These are phyloP conservation scores for Esteya vermicola DNA, from an alignment of 2,329 filamentous ascomycete species.

Conservation along the genomic window DNA sequence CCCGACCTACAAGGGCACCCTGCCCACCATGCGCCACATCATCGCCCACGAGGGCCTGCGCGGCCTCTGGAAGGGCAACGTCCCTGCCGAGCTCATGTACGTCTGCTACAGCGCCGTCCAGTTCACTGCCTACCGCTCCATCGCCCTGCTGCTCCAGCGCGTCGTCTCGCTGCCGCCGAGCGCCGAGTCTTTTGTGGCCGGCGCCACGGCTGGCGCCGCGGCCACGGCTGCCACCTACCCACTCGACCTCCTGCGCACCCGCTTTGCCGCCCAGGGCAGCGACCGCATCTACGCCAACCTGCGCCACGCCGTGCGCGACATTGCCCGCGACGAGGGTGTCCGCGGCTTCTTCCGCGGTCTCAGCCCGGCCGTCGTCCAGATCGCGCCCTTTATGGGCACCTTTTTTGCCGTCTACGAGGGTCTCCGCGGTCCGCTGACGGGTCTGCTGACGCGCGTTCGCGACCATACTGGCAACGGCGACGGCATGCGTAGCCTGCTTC, in stretches of 20 bases:
- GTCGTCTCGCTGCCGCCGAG: slow-evolving; percentile 42
- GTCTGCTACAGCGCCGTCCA: slow-evolving; percentile 80
- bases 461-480: neutral
- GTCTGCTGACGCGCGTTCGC: slow-evolving; percentile 15
- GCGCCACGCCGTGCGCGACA: slow-evolving; percentile 53
- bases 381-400: slow-evolving; percentile 91
- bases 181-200: slow-evolving; percentile 70
- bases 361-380: slow-evolving; percentile 67
- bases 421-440: slow-evolving; percentile 45
- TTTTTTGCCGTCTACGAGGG: slow-evolving; percentile 88
- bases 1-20: slow-evolving; percentile 57
- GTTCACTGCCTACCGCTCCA: slow-evolving; percentile 75
- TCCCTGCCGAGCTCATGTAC: slow-evolving; percentile 90
- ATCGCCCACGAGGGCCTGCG: slow-evolving; percentile 68
- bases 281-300: slow-evolving; percentile 67
- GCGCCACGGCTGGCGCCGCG: slow-evolving; percentile 66
- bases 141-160: slow-evolving; percentile 50
- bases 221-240: slow-evolving; percentile 83
- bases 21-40: slow-evolving; percentile 65
- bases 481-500: too few species aligned
- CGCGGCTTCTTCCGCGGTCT: slow-evolving; percentile 81
- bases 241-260: slow-evolving; percentile 79
- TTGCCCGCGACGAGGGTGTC: slow-evolving; percentile 58
- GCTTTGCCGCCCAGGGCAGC: slow-evolving; percentile 88
- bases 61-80: slow-evolving; percentile 92